Evolutionary conservation across 768 basidiomycete genomes (phyloP).

Genomic region (Podaxis sp.): DNA sequence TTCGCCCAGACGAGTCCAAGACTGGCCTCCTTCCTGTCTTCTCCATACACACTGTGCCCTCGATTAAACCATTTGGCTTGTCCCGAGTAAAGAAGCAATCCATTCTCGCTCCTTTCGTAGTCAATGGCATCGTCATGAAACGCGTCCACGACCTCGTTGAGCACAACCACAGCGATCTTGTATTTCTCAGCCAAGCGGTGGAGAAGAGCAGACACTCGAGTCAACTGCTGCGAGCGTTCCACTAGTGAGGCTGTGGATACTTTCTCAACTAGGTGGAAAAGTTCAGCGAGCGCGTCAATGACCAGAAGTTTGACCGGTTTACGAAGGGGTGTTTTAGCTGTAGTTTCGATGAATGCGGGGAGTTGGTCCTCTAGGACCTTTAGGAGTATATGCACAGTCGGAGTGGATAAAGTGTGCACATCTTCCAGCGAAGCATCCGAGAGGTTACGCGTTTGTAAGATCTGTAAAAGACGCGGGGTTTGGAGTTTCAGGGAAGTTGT

Average conservation of each 20-base stretch:
- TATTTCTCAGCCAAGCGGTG: constrained; percentile 68
- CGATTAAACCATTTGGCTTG: constrained; percentile 80
- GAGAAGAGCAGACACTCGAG: constrained; percentile 64
- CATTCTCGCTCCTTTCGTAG: constrained; percentile 23
- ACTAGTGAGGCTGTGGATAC: constrained; percentile 62
- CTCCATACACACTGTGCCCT: constrained; percentile 56
- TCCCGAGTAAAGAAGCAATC: constrained; percentile 59
- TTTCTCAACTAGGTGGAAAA: constrained; percentile 69
- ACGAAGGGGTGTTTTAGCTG: constrained; percentile 26
- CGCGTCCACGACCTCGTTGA: constrained; percentile 90
- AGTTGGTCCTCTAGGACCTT: constrained; percentile 55
- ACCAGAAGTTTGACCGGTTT: constrained; percentile 78
- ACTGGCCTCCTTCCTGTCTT: constrained; percentile 72
- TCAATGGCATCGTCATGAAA: constrained; percentile 41
- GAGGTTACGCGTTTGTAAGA: constrained; percentile 48
- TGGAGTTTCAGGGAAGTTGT: constrained; percentile 71
- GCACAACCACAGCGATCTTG: constrained; percentile 71
- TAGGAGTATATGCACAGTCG: constrained; percentile 53
- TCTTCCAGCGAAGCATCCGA: constrained; percentile 47
- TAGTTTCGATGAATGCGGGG: constrained; percentile 47
- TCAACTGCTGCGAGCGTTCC: constrained; percentile 71
- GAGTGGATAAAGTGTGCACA: constrained; percentile 61
- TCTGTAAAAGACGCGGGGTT: constrained; percentile 67
- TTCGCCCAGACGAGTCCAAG: constrained; percentile 95
- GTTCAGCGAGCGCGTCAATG: constrained; percentile 85